These are phyloP conservation scores for Backusella sp. DNA, from an alignment of 192 early-diverging fungal genomes.

Conservation along the genomic window DNA sequence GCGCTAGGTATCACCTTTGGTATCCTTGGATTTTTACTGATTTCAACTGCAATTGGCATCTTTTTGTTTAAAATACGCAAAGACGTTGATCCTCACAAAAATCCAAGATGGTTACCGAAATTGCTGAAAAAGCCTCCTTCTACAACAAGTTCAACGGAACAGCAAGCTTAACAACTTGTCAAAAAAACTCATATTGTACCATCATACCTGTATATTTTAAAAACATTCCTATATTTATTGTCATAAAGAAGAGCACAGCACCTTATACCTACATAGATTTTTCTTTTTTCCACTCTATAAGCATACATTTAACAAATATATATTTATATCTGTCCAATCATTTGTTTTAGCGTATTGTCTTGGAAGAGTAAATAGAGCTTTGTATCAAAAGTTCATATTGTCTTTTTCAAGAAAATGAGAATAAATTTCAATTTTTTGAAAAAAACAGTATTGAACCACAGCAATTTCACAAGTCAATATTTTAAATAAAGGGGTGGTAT, in stretches of 20 bases:
- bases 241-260: background rate
- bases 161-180: background rate
- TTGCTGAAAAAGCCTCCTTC: background rate
- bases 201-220: background rate
- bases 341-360: background rate
- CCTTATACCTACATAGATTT: background rate
- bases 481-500: background rate
- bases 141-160: background rate
- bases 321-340: background rate
- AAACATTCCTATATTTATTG: background rate
- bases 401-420: too few relatives aligned
- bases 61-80: slow-evolving; percentile 7
- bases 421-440: too few relatives aligned
- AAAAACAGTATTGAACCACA: background rate
- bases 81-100: slow-evolving; percentile 7
- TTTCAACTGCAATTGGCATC: background rate
- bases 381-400: too few relatives aligned
- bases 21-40: slow-evolving; percentile 12
- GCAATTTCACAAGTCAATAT: background rate
- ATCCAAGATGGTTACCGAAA: slow-evolving; percentile 17
- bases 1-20: slow-evolving; percentile 22
- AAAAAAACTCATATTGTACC: background rate
- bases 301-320: background rate
- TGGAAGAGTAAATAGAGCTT: background rate
- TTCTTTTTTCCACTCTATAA: background rate